A percentile compares a stretch with the other conserved stretches of the same genome.
phyloP scores from a whole-genome alignment of 352 stramenopile genomes.

The Pythium graminicola region DNA sequence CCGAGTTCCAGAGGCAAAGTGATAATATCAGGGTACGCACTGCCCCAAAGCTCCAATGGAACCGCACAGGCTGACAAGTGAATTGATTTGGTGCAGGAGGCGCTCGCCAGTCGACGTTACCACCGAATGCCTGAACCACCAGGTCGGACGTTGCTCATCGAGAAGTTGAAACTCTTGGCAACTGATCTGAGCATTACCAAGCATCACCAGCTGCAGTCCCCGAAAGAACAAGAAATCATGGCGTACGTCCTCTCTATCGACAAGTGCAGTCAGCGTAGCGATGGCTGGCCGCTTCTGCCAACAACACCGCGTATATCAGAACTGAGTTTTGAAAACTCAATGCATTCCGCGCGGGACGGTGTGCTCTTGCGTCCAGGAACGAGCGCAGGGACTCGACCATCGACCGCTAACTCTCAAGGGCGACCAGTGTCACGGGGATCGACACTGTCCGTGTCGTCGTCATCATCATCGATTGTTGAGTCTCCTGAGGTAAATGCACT shows the following conservation, averaged over 20 bases:
- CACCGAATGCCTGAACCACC: slow-evolving; percentile 51
- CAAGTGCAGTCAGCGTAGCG: not conserved
- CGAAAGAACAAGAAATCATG: slow-evolving; percentile 50
- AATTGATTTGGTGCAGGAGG: slow-evolving; percentile 46
- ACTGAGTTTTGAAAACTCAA: not conserved
- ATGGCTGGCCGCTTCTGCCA: slow-evolving; percentile 6
- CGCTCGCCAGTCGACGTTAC: slow-evolving; percentile 34
- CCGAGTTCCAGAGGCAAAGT: slow-evolving; percentile 76
- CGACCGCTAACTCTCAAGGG: slow-evolving; percentile 33
- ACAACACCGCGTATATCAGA: slow-evolving; percentile 49
- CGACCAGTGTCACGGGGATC: slow-evolving; percentile 61
- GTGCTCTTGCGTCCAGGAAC: slow-evolving; percentile 46
- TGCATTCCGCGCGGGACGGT: slow-evolving; percentile 9
- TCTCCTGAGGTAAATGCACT: slow-evolving; percentile 32
- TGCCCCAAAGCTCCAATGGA: not conserved
- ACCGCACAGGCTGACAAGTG: too few relatives aligned
- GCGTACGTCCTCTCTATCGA: slow-evolving; percentile 42
- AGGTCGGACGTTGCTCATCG: slow-evolving; percentile 52
- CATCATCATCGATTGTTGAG: slow-evolving; percentile 48
- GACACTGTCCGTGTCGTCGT: slow-evolving; percentile 37
- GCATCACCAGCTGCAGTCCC: slow-evolving; percentile 8
- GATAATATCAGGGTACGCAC: slow-evolving; percentile 56
- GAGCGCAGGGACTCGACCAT: slow-evolving; percentile 28
- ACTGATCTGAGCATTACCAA: slow-evolving; percentile 30
- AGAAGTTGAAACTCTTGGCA: slow-evolving; percentile 67